Base-by-base conservation (phyloP, 2,329 filamentous ascomycete species). In the Nothophoma quercina region DNA sequence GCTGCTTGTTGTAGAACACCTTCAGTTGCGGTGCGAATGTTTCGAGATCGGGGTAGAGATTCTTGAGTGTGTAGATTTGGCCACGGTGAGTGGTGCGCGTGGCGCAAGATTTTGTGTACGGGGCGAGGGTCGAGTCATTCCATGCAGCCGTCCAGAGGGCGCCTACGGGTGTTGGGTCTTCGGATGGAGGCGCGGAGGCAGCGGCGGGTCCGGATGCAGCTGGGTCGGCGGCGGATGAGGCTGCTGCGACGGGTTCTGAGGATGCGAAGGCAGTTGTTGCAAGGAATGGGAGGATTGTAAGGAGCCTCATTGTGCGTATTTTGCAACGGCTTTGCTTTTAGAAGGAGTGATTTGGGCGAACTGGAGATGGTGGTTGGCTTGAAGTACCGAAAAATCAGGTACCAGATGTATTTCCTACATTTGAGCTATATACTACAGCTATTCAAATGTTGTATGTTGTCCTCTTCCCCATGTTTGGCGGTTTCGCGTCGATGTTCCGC, bases 1-100 rank as follows among this genome's bases (percentile, higher is more conserved):
- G 64, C 33, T 72, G 67, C 44, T 67, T 65, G 57, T 69, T 62
- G 58, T 73, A 74, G 55, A 74, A 74, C 32, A 72, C 66, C 38
- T 74, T 74, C 36, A 73, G 67, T 32, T 71, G 59, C 0, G 71
- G 65, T 3, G 71, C 70, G 19, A 52, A 68, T 7, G 55, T 49
- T 35, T 71, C 63, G 9, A 73, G 65, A 13, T 64, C 54, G 0
- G 71, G 71, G 53, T 73, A 74, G 13, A 74, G 62, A 22, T 72
- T 54, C 5, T 48, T 51, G 18, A 74, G 67, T 8, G 59, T 69
- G 59, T 69, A 73, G 51, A 72, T 68, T 1, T 59, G 30, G 16
- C 68, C 68, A 1, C 35, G 60, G 62, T 69, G 59, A 1, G 62
- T 66, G 28, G 52, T 48, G 18, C 23, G 48, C 1, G 59, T 46